Base-by-base conservation (phyloP, 78 protist genomes). In the Dictyostelium brefeldianum region DNA sequence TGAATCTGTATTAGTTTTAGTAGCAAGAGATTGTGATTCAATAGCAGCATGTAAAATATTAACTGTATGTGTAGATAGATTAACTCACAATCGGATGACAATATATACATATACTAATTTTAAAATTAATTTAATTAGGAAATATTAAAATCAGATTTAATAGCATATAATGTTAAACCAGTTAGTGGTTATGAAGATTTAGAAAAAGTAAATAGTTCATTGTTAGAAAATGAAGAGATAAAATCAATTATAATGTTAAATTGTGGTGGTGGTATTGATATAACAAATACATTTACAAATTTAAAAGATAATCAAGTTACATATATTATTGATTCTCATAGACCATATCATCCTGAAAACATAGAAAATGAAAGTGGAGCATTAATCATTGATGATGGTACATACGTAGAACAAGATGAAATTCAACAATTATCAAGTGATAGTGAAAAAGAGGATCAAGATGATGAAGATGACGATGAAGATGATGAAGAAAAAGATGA, bases 221-320 rank as follows among this genome's bases (percentile, higher is more conserved):
- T 87, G 4, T 31, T 77, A 8, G 84, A 77, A 0, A 87, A 87
- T 87, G 92, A 77, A 62, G 92, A 87, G 4, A 27, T 73, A 17
- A 81, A 77, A 75, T 56, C 91, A 2, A 80, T 92, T 41, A 70
- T 92, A 29, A 57, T 92, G 81, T 57, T 92, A 29, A 83, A 92
- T 65, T 92, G 96, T 89, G 96, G 96, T 48, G 96, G 94, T 15
- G 54, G 53, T 56, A 64, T 83, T 7, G 89, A 92, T 62, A 29
- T 92, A 17, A 81, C 31, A 12, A 5, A 50, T n/a, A 18, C 36
- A 18, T 69, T 83, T 74, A 77, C 84, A 22, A 87, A 87, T 47
- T 59, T 87, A 47, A 87, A 20, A 20, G 77, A 59, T 50, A 20
- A 65, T 27, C 82, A 87, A 87, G 65, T 87, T 25, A 77, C 78